Percentiles rank a stretch among this genome's conserved stretches.
Conservation (phyloP, 306 rosid genomes). For the Macrotyloma uniflorum region DNA sequence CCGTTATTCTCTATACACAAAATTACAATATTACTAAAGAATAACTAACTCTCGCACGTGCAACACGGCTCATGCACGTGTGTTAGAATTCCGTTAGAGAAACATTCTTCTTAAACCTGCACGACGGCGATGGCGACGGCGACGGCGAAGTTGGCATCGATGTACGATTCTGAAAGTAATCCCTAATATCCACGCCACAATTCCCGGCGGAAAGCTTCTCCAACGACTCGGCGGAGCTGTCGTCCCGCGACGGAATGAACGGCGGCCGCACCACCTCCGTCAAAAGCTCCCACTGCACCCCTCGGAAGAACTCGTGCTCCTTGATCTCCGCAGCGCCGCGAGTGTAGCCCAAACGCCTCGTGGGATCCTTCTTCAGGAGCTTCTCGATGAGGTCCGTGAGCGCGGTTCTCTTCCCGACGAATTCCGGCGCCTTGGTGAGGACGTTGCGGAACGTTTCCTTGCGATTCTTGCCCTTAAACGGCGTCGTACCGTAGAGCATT, state of each 20-base stretch:
- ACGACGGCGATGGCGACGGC: conserved; percentile 48
- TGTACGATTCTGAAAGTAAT: conserved; percentile 55
- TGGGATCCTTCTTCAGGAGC: conserved; percentile 81
- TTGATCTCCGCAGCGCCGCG: conserved; percentile 84
- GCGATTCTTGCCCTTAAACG: conserved; percentile 82
- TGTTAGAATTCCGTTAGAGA: conserved; percentile 59
- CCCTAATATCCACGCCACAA: conserved; percentile 45
- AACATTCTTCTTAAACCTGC: conserved; percentile 32
- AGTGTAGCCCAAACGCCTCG: conserved; percentile 67
- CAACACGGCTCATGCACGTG: conserved; percentile 17
- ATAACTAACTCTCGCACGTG: conserved; percentile 48
- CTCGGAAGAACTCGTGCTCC: conserved; percentile 78
- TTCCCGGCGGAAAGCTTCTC: background rate
- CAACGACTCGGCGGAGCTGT: background rate
- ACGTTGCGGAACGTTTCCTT: conserved; percentile 89
- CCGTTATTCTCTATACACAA: conserved; percentile 54
- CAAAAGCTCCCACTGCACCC: conserved; percentile 75
- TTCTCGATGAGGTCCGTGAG: conserved; percentile 72
- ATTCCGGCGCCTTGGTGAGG: conserved; percentile 66
- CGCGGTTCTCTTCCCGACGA: conserved; percentile 61
- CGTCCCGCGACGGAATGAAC: conserved; percentile 67
- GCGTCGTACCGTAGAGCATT: conserved; percentile 81
- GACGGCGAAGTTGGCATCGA: conserved; percentile 70
- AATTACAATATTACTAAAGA: background rate
- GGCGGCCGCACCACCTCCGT: conserved; percentile 81